Conservation (phyloP, 2,329 filamentous ascomycete genomes). For the Aspergillus brasiliensis region DNA sequence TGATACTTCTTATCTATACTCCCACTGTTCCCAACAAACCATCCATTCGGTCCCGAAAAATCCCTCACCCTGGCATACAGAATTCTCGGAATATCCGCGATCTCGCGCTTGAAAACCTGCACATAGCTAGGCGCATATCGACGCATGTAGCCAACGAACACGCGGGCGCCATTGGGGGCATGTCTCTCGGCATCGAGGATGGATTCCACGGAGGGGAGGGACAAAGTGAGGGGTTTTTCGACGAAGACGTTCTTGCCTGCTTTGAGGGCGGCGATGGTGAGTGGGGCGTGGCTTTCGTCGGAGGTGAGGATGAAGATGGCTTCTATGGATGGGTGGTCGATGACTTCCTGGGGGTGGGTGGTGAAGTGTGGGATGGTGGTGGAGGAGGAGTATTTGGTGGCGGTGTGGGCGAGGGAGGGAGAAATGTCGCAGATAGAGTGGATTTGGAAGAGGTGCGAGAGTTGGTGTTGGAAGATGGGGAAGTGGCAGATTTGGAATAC, state of each 20-base stretch:
- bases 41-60: no score
- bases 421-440: background rate
- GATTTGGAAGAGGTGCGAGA: background rate
- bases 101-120: background rate
- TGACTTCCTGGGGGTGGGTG: background rate
- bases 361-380: background rate
- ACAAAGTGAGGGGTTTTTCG: background rate
- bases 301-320: slow-evolving; percentile 23
- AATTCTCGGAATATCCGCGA: background rate
- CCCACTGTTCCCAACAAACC: no score
- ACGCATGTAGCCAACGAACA: background rate
- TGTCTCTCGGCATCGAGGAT: background rate
- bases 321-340: background rate
- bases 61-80: background rate
- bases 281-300: slow-evolving; percentile 21
- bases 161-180: no score
- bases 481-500: background rate
- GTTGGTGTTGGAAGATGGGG: background rate
- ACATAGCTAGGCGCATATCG: background rate
- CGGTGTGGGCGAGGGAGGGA: background rate
- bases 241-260: background rate
- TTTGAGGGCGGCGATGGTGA: slow-evolving; percentile 15
- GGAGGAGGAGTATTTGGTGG: background rate
- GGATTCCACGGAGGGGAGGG: background rate
- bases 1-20: no score